Percentiles rank a stretch among this genome's conserved stretches.
These are phyloP conservation scores for Monosporascus ibericus DNA, from an alignment of 2,329 filamentous ascomycete genomes.

Conservation along the genomic window DNA sequence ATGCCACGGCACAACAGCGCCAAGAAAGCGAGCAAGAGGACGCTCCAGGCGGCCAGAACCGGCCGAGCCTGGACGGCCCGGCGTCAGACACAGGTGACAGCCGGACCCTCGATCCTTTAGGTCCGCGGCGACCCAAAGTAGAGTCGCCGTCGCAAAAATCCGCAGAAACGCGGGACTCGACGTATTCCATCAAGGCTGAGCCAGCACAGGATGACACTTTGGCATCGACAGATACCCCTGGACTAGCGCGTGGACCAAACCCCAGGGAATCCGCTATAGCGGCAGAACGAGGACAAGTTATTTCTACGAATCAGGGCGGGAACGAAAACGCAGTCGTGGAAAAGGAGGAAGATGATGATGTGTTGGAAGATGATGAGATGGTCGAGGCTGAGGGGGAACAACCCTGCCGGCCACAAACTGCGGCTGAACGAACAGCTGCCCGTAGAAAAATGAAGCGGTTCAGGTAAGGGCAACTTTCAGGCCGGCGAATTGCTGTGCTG, in stretches of 20 bases:
- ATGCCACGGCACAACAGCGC: slow-evolving; percentile 28
- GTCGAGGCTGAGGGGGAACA: slow-evolving; percentile 41
- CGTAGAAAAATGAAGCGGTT: slow-evolving; percentile 72
- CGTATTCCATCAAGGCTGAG: slow-evolving; percentile 33
- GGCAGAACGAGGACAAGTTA: slow-evolving; percentile 27
- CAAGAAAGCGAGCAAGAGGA: slow-evolving; percentile 29
- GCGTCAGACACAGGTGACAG: slow-evolving; percentile 30
- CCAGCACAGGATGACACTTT: slow-evolving; percentile 33
- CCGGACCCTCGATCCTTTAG: slow-evolving; percentile 33
- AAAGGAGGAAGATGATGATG: slow-evolving; percentile 47
- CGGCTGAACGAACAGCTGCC: slow-evolving; percentile 46
- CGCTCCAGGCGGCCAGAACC: slow-evolving; percentile 58
- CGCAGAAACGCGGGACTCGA: slow-evolving; percentile 23
- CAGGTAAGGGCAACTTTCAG: slow-evolving; percentile 43
- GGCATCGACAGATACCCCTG: slow-evolving; percentile 32
- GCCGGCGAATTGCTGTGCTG: slow-evolving; percentile 21
- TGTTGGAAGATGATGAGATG: slow-evolving; percentile 50
- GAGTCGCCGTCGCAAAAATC: slow-evolving; percentile 33
- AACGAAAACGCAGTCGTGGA: slow-evolving; percentile 32
- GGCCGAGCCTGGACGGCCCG: slow-evolving; percentile 34
- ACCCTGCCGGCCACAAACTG: slow-evolving; percentile 19
- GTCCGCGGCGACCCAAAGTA: slow-evolving; percentile 34
- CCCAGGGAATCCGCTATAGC: slow-evolving; percentile 34
- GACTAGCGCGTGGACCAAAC: slow-evolving; percentile 33
- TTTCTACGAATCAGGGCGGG: slow-evolving; percentile 25